Conservation (phyloP, 2,329 filamentous ascomycete genomes). For the Gaeumannomyces tritici region DNA sequence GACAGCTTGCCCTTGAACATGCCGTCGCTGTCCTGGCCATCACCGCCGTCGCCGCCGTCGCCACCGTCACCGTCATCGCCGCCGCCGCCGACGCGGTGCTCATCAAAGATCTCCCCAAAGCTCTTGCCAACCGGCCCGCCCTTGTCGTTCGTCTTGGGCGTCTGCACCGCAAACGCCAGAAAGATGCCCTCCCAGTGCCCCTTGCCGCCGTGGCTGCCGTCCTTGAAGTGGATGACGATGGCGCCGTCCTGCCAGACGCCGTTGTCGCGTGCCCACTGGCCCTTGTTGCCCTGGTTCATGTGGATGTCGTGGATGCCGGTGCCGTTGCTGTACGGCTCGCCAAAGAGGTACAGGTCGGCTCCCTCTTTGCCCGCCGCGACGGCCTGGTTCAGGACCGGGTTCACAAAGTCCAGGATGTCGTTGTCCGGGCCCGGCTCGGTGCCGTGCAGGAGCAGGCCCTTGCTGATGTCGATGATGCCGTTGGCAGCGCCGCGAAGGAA, state of each 20-base stretch:
- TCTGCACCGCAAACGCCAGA: slow-evolving; percentile 26
- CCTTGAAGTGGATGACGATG: slow-evolving; percentile 21
- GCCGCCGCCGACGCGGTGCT: slow-evolving; percentile 5
- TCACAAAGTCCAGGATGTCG: slow-evolving; percentile 22
- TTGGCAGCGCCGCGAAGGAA: slow-evolving; percentile 7
- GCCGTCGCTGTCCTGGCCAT: slow-evolving; percentile 1
- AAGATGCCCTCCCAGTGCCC: slow-evolving; percentile 28
- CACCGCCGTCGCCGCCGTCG: background rate
- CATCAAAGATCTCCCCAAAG: slow-evolving; percentile 8
- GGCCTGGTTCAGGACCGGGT: slow-evolving; percentile 22
- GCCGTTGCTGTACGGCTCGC: slow-evolving; percentile 20
- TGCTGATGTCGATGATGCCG: slow-evolving; percentile 11
- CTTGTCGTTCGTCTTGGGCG: slow-evolving; percentile 21
- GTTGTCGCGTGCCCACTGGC: slow-evolving; percentile 18
- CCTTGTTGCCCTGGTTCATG: slow-evolving; percentile 27
- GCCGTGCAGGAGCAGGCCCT: slow-evolving; percentile 10
- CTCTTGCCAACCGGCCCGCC: slow-evolving; percentile 11
- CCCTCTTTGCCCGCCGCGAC: slow-evolving; percentile 17
- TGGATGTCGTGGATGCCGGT: slow-evolving; percentile 27
- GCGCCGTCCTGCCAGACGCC: slow-evolving; percentile 25
- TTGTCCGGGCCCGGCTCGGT: slow-evolving; percentile 10
- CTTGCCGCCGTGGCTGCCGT: slow-evolving; percentile 10
- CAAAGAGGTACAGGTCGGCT: slow-evolving; percentile 27
- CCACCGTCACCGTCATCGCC: background rate
- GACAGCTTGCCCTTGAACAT: slow-evolving; percentile 1